Evolutionary conservation across 2,329 filamentous ascomycete species (phyloP), one percentile per base, ranked within the genome.

Genomic region (Alternaria ventricosa): DNA sequence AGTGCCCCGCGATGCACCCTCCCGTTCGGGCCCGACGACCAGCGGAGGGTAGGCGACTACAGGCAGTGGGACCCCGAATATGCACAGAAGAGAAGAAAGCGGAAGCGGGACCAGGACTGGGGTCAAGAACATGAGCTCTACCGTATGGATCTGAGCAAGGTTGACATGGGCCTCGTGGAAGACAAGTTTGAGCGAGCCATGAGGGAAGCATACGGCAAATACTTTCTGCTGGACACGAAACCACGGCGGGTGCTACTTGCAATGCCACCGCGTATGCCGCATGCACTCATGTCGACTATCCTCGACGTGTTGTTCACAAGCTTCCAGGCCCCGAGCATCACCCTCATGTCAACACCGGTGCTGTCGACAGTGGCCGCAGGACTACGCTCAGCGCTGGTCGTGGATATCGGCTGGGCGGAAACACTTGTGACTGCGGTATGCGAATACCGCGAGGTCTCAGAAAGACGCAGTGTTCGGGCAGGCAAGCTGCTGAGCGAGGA

Each of bases 401-500:
- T 99, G 41, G 94, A 99, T 75, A 86, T 99, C 64, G 96, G 95
- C 46, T 99, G 96, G 96, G 87, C 89, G 45, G 96, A 98, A 79
- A 97, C 94, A 0, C 87, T 90, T 0, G 88, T 96, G 22, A 97
- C 93, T 0, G 92, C 90, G 6, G 86, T 98, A 7, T 98, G 94
- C 75, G 96, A 99, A 80, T 97, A 94, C 78, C 90, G 92, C 57
- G 94, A 97, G 77, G 88, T 97, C 1, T 84, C 86, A 15, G 88
- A 88, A 57, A 87, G 85, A 60, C 87, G 92, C 57, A 95, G 88
- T 43, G 85, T 92, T 13, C 86, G 96, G 68, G 94, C 89, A 33
- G 93, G 91, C 63, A 94, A 90, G 74, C 79, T 87, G 61, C 82
- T 98, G 20, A 87, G 91, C 46, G 85, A 90, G 70, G 87, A 90